Evolutionary conservation across 2,329 filamentous ascomycete species (phyloP), one percentile per base, ranked within the genome.

Genomic region (Mollisiaceae sp.): DNA sequence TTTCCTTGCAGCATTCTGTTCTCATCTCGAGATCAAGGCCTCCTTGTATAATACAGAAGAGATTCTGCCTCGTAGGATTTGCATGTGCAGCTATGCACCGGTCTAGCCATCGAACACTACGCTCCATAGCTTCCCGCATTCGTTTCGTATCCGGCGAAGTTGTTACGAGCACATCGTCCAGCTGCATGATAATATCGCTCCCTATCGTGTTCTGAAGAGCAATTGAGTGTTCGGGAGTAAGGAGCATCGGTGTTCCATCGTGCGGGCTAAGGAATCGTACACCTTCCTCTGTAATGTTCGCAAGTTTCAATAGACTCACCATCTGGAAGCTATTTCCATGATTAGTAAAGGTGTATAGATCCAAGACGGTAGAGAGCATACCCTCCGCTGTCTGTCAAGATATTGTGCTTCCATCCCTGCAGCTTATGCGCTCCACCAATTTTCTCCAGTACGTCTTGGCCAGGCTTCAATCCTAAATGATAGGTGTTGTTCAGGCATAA

Each of bases 11-110:
- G 79, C 96, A 99, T 77, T 94, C 85, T 67, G 85, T 85, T 24
- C 95, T 87, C 83, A 99, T 87, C 1, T 93, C 91, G 4, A 97
- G 81, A 78, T 99, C 94, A 9, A 99, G 82, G 0, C 95, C 95
- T 67, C 95, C 95, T 79, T 99, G 95, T 71, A 99, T 97, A 75
- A 99, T 99, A 79, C 96, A 99, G 79, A 99, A 99, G 6, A 99
- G 85, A 74, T 97, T 99, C 78, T 99, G 95, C 1, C 83, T 84
- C 36, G 90, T 85, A 0, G 93, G 92, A 64, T 94, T 91, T 75
- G 89, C 87, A 82, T 99, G 96, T 4, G 94, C 93, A 12, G 89
- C 88, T 47, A 98, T 94, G 78, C 95, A 99, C 62, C 95, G 88
- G 79, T 99, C 96, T 6, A 99, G 85, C 96, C 96, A 99, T 45